A percentile compares a stretch with the other conserved stretches of the same genome.
Conservation (phyloP, 2,329 filamentous ascomycete species). For the Alternaria viburni region DNA sequence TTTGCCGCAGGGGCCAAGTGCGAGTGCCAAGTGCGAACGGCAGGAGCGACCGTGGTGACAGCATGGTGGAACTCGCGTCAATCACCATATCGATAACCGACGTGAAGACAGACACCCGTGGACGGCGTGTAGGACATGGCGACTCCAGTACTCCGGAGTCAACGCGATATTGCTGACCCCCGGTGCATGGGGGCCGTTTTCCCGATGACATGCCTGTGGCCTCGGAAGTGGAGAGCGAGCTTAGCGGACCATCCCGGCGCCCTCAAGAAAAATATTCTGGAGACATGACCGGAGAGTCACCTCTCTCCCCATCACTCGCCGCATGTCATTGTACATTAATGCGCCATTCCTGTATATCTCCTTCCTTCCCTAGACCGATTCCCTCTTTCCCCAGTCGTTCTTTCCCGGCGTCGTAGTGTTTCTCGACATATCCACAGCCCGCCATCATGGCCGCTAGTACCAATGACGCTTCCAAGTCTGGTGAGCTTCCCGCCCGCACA, state of each 20-base stretch:
- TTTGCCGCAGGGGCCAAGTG: conserved; percentile 7
- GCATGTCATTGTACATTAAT: conserved; percentile 44
- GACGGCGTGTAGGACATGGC: background rate
- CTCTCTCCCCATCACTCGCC: conserved; percentile 18
- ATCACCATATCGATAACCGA: background rate
- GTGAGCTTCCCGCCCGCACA: conserved; percentile 35
- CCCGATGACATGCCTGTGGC: conserved; percentile 10
- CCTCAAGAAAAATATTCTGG: conserved; percentile 38
- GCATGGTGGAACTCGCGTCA: background rate
- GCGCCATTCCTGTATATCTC: conserved; percentile 39
- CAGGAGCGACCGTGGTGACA: background rate
- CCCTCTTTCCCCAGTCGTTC: conserved; percentile 33
- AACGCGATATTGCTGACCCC: background rate
- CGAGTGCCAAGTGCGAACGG: conserved; percentile 1
- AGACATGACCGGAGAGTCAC: conserved; percentile 12
- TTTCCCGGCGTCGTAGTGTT: conserved; percentile 23
- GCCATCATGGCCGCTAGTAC: conserved; percentile 43
- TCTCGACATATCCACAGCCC: conserved; percentile 11
- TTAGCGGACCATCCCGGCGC: conserved; percentile 31
- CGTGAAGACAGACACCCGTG: background rate
- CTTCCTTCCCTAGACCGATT: conserved; percentile 22
- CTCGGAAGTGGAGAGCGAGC: conserved; percentile 20
- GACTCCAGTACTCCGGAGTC: background rate
- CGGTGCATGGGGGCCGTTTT: conserved; percentile 10
- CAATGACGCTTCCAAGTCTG: conserved; percentile 48